Evolutionary conservation across 2,329 filamentous ascomycete species (phyloP).

Genomic region (Trichoderma atroviride): DNA sequence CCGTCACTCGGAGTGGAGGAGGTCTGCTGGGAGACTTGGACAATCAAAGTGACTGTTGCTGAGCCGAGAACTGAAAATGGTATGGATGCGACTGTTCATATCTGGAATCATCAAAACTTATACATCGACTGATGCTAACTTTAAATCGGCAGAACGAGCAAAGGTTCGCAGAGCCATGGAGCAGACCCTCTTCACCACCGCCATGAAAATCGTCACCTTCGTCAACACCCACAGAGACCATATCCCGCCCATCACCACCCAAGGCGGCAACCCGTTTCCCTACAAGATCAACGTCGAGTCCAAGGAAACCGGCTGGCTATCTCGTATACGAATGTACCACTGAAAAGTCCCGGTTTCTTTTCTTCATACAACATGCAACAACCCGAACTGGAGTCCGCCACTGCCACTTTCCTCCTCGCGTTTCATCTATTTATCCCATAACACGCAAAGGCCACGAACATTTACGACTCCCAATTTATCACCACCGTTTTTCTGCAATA

Average conservation of each 20-base stretch:
- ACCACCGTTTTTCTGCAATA: background rate
- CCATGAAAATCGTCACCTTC: slow-evolving; percentile 85
- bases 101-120: too few relatives aligned
- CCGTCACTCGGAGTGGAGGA: slow-evolving; percentile 85
- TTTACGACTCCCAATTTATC: too few relatives aligned
- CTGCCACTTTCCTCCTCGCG: background rate
- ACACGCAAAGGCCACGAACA: background rate
- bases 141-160: slow-evolving; percentile 65
- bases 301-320: slow-evolving; percentile 74
- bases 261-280: slow-evolving; percentile 90
- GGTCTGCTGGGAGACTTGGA: slow-evolving; percentile 97
- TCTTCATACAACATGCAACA: background rate
- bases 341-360: slow-evolving; percentile 36
- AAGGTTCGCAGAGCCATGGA: slow-evolving; percentile 92
- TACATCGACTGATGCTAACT: background rate
- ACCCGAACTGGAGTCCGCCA: background rate
- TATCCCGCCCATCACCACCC: slow-evolving; percentile 95
- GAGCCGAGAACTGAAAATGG: slow-evolving; percentile 86
- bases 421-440: background rate
- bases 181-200: slow-evolving; percentile 81
- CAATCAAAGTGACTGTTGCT: slow-evolving; percentile 87
- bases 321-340: slow-evolving; percentile 72
- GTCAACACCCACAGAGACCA: slow-evolving; percentile 91
- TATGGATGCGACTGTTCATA: slow-evolving; percentile 42
- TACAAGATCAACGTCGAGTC: slow-evolving; percentile 91